Conservation (phyloP, 2,329 filamentous ascomycete genomes). For the Cercospora sojina region DNA sequence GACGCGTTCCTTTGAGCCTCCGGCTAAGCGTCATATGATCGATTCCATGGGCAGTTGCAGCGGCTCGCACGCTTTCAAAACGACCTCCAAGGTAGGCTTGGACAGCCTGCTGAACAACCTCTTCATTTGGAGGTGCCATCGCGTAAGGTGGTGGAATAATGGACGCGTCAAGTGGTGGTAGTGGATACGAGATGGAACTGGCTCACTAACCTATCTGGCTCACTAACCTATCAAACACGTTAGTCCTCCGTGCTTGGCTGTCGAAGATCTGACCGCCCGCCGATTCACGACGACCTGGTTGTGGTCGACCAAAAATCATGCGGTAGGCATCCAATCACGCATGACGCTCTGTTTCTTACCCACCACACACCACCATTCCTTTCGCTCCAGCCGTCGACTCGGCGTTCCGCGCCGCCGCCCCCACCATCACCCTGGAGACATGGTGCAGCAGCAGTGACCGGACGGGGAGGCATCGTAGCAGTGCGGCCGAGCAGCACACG, state of each 20-base stretch:
- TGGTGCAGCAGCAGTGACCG: constrained; percentile 17
- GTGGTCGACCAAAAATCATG: neutral
- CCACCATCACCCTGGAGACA: constrained; percentile 13
- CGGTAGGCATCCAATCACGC: constrained; percentile 4
- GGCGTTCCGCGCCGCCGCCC: constrained; percentile 10
- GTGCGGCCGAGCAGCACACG: neutral
- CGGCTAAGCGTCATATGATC: no score
- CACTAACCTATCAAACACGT: no score
- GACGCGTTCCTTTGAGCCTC: no score
- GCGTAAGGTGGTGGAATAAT: no score
- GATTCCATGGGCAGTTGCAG: no score
- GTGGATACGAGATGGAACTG: no score
- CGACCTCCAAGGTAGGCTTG: no score
- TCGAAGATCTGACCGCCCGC: neutral
- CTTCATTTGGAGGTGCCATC: no score
- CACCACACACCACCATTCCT: neutral
- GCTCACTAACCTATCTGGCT: no score
- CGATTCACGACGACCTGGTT: neutral
- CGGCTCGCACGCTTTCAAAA: no score
- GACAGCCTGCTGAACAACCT: no score
- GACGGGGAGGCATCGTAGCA: constrained; percentile 9
- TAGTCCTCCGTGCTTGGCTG: neutral
- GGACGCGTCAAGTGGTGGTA: no score
- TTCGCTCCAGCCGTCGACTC: constrained; percentile 6
- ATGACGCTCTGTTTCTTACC: neutral